These are phyloP conservation scores for Halenospora varia DNA, from an alignment of 495 filamentous ascomycete species.

Conservation along the genomic window DNA sequence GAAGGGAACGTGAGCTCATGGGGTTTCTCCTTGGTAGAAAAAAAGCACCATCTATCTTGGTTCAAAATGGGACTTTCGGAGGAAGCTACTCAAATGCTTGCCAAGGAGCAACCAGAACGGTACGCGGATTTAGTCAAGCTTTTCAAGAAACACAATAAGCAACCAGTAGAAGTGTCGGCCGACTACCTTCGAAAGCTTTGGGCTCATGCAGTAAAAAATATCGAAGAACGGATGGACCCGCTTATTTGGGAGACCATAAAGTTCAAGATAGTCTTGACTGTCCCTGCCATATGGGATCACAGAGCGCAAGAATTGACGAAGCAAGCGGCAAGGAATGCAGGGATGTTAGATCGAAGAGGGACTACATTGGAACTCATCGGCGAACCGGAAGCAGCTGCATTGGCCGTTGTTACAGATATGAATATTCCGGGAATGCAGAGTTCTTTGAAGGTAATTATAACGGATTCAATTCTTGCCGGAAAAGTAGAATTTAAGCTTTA, in stretches of 20 bases:
- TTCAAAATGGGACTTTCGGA: neutral
- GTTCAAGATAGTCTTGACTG: neutral
- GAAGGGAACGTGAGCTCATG: neutral
- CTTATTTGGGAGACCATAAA: neutral
- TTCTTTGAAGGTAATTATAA: too few species aligned
- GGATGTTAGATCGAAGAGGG: neutral
- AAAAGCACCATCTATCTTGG: neutral
- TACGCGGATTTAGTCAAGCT: neutral
- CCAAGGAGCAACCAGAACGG: neutral
- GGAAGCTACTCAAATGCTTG: neutral
- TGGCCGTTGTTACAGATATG: neutral
- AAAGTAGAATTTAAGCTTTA: too few species aligned
- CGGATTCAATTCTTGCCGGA: too few species aligned
- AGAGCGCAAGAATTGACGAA: neutral
- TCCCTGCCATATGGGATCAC: conserved; percentile 4
- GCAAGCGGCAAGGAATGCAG: neutral
- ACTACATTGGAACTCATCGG: neutral
- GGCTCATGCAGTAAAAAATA: neutral
- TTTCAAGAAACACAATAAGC: neutral
- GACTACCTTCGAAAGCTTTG: conserved; percentile 1
- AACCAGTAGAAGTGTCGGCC: neutral
- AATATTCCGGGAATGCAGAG: too few species aligned
- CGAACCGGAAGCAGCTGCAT: conserved; percentile 1
- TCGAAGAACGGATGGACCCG: neutral
- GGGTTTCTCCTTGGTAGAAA: neutral